Evolutionary conservation across 306 rosid species (phyloP).

Genomic region (Fragaria ananassa): DNA sequence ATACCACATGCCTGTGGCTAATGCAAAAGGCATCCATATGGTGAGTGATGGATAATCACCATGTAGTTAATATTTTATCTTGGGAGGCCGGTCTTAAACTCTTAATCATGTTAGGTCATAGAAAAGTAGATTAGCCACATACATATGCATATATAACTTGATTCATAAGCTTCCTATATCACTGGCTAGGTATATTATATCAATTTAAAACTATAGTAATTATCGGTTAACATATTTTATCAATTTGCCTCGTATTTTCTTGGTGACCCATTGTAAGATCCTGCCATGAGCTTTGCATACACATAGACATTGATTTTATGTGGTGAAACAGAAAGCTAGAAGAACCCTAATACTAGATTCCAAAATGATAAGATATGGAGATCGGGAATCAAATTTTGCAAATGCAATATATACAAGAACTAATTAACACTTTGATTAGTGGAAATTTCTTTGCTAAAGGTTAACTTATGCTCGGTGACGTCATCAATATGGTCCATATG

Average conservation of each 20-base stretch:
- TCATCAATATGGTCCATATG: slow-evolving; percentile 21
- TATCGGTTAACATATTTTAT: not conserved
- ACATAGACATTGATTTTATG: slow-evolving; percentile 12
- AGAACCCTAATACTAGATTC: slow-evolving; percentile 29
- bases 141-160: slow-evolving; percentile 27
- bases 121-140: no score
- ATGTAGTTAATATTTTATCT: no score
- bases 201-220: not conserved
- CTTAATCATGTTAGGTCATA: no score
- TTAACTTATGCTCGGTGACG: slow-evolving; percentile 29
- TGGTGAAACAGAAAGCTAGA: slow-evolving; percentile 27
- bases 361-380: slow-evolving; percentile 40
- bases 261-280: slow-evolving; percentile 24
- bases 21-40: no score
- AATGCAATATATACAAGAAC: slow-evolving; percentile 37
- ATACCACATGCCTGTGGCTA: no score
- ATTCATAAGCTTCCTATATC: slow-evolving; percentile 26
- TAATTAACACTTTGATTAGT: slow-evolving; percentile 30
- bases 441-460: slow-evolving; percentile 25
- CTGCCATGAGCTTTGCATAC: slow-evolving; percentile 34
- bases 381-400: slow-evolving; percentile 46
- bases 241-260: not conserved
- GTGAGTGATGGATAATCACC: no score
- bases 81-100: no score
- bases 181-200: not conserved